These are phyloP conservation scores for Leccinum pachyderme DNA, from an alignment of 1,284 basidiomycete species.

Conservation along the genomic window DNA sequence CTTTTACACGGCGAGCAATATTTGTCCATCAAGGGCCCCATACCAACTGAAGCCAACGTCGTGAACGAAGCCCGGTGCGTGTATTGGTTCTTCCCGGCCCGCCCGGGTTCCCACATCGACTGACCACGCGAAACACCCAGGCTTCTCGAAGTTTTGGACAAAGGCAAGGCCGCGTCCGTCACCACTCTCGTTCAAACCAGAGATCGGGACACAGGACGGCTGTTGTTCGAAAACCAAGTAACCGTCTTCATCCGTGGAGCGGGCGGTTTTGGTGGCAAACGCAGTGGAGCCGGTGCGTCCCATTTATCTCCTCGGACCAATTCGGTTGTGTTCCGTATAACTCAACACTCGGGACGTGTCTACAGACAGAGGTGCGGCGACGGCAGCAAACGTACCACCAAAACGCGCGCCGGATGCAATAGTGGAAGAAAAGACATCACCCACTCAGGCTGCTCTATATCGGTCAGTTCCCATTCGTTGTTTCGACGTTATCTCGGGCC, in stretches of 20 bases:
- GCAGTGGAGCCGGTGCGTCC: conserved; percentile 66
- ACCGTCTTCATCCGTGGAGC: conserved; percentile 93
- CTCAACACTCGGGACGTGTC: background rate
- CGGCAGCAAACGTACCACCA: conserved; percentile 82
- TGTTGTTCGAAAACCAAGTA: conserved; percentile 91
- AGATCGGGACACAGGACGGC: conserved; percentile 75
- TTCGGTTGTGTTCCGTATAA: background rate
- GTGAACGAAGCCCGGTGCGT: conserved; percentile 71
- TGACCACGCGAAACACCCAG: conserved; percentile 36
- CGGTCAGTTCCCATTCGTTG: conserved; percentile 47
- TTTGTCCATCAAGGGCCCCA: conserved; percentile 82
- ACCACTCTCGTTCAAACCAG: conserved; percentile 77
- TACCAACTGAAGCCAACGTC: conserved; percentile 86
- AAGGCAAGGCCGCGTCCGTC: conserved; percentile 90
- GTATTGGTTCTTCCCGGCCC: background rate
- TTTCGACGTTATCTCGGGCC: background rate
- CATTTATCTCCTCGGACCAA: conserved; percentile 1
- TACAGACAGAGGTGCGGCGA: conserved; percentile 87
- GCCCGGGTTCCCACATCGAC: background rate
- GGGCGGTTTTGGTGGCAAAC: conserved; percentile 95
- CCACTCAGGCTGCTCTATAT: conserved; percentile 88
- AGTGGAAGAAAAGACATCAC: conserved; percentile 81
- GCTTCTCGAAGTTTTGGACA: conserved; percentile 79
- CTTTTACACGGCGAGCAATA: conserved; percentile 99
- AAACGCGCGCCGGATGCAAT: conserved; percentile 82